A percentile compares a stretch with the other conserved stretches of the same genome.
Conservation (phyloP, 495 filamentous ascomycete species). For the Penicillium crystallinum region DNA sequence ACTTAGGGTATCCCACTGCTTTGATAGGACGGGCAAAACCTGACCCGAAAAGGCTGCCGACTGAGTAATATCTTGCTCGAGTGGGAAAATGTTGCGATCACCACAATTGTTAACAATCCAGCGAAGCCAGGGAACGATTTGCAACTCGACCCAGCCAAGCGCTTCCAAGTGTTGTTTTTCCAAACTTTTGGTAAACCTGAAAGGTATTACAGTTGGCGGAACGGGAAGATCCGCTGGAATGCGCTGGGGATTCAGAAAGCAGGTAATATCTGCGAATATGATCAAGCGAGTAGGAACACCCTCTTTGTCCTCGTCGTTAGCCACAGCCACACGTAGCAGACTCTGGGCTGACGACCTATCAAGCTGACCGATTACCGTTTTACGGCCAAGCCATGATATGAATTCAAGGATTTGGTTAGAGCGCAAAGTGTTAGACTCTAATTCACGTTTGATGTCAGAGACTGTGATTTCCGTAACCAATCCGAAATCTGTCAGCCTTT, state of each 20-base stretch:
- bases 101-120: conserved; percentile 65
- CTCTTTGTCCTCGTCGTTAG: conserved; percentile 60
- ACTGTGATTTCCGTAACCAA: conserved; percentile 80
- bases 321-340: conserved; percentile 76
- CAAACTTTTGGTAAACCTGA: conserved; percentile 65
- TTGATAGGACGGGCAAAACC: conserved; percentile 76
- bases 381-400: conserved; percentile 71
- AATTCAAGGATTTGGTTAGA: conserved; percentile 73
- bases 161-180: conserved; percentile 60
- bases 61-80: conserved; percentile 59
- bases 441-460: conserved; percentile 74
- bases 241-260: conserved; percentile 65
- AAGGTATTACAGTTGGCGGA: conserved; percentile 77
- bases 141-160: conserved; percentile 77
- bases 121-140: conserved; percentile 74
- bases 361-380: conserved; percentile 61
- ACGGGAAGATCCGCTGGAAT: conserved; percentile 80
- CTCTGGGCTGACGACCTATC: conserved; percentile 55
- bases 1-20: conserved; percentile 76
- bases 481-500: conserved; percentile 70
- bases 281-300: conserved; percentile 60
- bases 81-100: conserved; percentile 36
- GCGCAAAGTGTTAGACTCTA: conserved; percentile 69
- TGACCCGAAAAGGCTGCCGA: conserved; percentile 70
- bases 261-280: conserved; percentile 64